phyloP scores from a whole-genome alignment of 2,329 filamentous ascomycete genomes.

The Acephala macrosclerotiorum region DNA sequence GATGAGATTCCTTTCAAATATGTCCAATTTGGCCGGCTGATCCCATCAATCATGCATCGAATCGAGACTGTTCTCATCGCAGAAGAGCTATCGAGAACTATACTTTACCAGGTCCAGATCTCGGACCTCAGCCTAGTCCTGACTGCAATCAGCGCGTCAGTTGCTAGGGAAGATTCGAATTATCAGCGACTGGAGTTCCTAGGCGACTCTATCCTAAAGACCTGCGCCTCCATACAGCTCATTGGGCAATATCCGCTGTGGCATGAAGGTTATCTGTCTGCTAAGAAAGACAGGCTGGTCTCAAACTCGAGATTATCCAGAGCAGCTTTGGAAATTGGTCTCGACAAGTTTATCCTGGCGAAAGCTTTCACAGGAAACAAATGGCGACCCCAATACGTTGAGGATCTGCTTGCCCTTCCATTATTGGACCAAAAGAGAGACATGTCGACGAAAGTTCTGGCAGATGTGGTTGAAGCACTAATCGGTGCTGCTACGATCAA shows the following conservation, averaged over 20 bases:
- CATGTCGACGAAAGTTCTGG: constrained; percentile 80
- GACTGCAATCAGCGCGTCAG: constrained; percentile 74
- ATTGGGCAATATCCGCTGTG: constrained; percentile 64
- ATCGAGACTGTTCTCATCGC: constrained; percentile 72
- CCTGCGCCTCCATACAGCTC: constrained; percentile 72
- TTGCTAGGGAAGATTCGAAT: constrained; percentile 65
- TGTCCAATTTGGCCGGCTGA: constrained; percentile 62
- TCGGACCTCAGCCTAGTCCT: constrained; percentile 62
- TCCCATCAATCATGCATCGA: constrained; percentile 77
- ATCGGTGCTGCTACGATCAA: constrained; percentile 78
- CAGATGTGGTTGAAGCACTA: constrained; percentile 86
- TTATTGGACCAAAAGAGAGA: constrained; percentile 32
- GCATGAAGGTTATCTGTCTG: constrained; percentile 80
- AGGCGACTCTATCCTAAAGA: constrained; percentile 85
- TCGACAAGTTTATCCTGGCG: constrained; percentile 78
- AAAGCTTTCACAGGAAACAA: constrained; percentile 71
- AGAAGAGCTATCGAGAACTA: constrained; percentile 60
- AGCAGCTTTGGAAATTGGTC: constrained; percentile 66
- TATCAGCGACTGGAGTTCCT: constrained; percentile 90
- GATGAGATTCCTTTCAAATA: constrained; percentile 53
- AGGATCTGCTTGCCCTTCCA: constrained; percentile 46
- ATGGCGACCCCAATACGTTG: constrained; percentile 74
- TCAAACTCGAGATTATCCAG: constrained; percentile 76
- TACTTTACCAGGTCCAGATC: constrained; percentile 62
- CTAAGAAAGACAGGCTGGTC: constrained; percentile 72